Conservation (phyloP, 257 asterid genomes). For the Fraxinus pennsylvanica region DNA sequence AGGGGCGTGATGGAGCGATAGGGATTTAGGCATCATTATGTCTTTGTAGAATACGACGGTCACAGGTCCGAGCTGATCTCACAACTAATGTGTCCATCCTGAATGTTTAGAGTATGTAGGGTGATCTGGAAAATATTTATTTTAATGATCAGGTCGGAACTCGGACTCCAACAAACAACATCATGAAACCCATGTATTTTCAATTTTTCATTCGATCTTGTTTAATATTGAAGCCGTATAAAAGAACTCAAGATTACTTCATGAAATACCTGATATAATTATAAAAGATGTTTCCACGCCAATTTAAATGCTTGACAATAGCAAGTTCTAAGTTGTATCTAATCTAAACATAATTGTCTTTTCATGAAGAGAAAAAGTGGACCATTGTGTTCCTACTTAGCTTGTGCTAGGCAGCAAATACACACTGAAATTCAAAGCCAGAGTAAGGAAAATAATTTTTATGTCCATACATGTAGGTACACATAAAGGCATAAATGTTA, state of each 20-base stretch:
- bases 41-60: too few species aligned
- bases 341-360: background rate
- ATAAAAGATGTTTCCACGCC: too few species aligned
- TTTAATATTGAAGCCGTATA: background rate
- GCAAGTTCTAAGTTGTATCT: background rate
- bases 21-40: too few species aligned
- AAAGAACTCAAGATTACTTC: too few species aligned
- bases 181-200: background rate
- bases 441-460: background rate
- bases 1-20: too few species aligned
- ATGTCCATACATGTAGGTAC: background rate
- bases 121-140: too few species aligned
- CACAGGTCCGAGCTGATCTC: too few species aligned
- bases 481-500: background rate
- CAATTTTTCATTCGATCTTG: background rate
- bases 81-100: too few species aligned
- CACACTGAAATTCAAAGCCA: background rate
- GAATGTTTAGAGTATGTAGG: too few species aligned
- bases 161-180: too few species aligned
- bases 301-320: background rate
- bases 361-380: background rate
- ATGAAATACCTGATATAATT: background rate
- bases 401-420: background rate
- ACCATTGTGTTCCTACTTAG: background rate
- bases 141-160: too few species aligned